Percentiles rank a stretch among this genome's conserved stretches.
phyloP scores from a whole-genome alignment of 2,329 filamentous ascomycete genomes.

The Leptosphaerulina australis region DNA sequence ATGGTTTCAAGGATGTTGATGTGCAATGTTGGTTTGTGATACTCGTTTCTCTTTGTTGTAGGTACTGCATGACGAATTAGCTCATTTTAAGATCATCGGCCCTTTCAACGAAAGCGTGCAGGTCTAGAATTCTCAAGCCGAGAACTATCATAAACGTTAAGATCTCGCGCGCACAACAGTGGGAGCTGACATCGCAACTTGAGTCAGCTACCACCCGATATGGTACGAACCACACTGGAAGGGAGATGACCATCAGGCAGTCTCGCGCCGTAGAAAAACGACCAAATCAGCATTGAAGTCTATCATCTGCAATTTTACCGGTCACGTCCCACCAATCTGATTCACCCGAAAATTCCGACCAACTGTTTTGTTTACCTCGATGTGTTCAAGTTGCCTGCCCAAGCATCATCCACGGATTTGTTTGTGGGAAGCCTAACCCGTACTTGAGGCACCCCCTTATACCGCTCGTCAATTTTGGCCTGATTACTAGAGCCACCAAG shows the following conservation, averaged over 20 bases:
- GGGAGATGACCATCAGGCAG: neutral
- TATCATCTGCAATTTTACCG: neutral
- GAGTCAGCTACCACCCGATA: neutral
- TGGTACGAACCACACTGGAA: neutral
- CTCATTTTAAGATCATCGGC: constrained; percentile 9
- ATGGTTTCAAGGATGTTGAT: too few relatives aligned
- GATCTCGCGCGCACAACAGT: constrained; percentile 13
- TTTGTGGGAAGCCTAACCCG: neutral
- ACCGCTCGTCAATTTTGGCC: neutral
- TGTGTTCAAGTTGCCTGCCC: constrained; percentile 3
- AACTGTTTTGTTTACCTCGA: neutral
- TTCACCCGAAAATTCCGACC: neutral
- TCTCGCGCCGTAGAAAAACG: neutral
- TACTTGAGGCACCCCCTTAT: neutral
- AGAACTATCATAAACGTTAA: constrained; percentile 15
- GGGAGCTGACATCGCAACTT: neutral
- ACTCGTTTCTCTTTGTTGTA: constrained; percentile 1
- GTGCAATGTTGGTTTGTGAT: neutral
- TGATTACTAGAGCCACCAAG: neutral
- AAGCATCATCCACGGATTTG: constrained; percentile 6
- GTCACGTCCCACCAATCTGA: neutral
- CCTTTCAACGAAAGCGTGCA: constrained; percentile 13
- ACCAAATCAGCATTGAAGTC: neutral
- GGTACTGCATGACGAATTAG: constrained; percentile 2
- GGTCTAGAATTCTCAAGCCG: constrained; percentile 7